These are phyloP conservation scores for Starmerella vitae DNA, from an alignment of 805 yeast species.

Conservation along the genomic window DNA sequence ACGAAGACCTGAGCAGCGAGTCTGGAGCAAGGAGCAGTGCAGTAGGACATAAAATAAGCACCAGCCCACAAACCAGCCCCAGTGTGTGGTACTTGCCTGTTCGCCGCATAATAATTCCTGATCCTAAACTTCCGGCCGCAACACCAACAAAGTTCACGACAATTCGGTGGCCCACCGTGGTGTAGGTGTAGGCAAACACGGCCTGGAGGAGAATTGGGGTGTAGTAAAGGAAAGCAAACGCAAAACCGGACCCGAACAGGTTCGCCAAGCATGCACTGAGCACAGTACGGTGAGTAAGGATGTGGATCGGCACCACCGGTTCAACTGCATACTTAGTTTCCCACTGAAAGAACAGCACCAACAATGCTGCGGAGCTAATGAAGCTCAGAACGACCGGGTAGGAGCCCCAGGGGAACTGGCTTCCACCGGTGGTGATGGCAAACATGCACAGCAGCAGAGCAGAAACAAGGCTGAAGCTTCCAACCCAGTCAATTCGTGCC, in stretches of 20 bases:
- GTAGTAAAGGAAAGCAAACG: slow-evolving; percentile 50
- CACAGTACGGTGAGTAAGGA: slow-evolving; percentile 46
- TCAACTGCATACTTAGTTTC: slow-evolving; percentile 43
- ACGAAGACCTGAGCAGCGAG: slow-evolving; percentile 41
- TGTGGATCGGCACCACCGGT: slow-evolving; percentile 54
- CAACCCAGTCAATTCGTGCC: slow-evolving; percentile 52
- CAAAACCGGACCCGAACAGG: slow-evolving; percentile 58
- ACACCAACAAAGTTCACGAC: slow-evolving; percentile 49
- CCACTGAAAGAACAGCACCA: slow-evolving; percentile 35
- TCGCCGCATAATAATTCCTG: slow-evolving; percentile 52
- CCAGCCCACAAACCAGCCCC: slow-evolving; percentile 32
- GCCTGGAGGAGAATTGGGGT: slow-evolving; percentile 63
- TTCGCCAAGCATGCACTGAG: slow-evolving; percentile 52
- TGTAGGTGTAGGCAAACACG: slow-evolving; percentile 48
- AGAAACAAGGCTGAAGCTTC: slow-evolving; percentile 45
- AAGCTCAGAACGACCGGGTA: slow-evolving; percentile 32
- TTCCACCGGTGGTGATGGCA: slow-evolving; percentile 56
- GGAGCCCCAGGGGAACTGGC: slow-evolving; percentile 34
- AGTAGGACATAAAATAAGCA: slow-evolving; percentile 37
- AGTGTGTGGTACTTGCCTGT: slow-evolving; percentile 53
- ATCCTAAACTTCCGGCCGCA: slow-evolving; percentile 49
- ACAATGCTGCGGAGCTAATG: slow-evolving; percentile 26
- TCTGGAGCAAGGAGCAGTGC: slow-evolving; percentile 26
- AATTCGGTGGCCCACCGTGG: slow-evolving; percentile 56
- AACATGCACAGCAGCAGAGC: slow-evolving; percentile 46